Conservation (phyloP, 768 basidiomycete species). For the Auricularia cornea region DNA sequence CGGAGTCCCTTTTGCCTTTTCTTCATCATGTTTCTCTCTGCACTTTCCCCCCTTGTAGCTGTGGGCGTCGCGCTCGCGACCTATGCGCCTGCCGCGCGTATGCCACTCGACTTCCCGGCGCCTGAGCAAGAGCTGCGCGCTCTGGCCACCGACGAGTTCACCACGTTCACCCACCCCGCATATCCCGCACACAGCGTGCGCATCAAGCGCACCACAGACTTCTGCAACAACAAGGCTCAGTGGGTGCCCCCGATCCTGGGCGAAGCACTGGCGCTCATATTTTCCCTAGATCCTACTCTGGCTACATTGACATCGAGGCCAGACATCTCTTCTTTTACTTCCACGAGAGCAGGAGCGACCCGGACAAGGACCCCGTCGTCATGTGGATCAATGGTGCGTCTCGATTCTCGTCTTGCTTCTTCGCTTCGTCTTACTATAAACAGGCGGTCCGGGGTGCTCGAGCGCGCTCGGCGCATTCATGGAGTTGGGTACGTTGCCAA, state of each 20-base stretch:
- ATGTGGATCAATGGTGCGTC: constrained; percentile 20
- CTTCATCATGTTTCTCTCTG: too few relatives aligned
- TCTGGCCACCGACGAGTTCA: constrained; percentile 10
- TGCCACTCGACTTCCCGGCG: neutral
- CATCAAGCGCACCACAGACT: constrained; percentile 32
- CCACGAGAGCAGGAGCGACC: constrained; percentile 19
- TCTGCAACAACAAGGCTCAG: constrained; percentile 26
- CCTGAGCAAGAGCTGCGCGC: neutral
- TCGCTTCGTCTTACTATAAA: neutral
- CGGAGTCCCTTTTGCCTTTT: too few relatives aligned
- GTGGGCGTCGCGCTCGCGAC: too few relatives aligned
- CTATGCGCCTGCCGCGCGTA: neutral
- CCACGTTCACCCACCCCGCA: constrained; percentile 8
- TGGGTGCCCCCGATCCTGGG: neutral
- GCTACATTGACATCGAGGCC: constrained; percentile 11
- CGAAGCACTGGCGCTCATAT: neutral
- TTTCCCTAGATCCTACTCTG: constrained; percentile 5
- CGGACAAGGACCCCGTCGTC: constrained; percentile 18
- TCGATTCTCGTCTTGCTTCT: neutral
- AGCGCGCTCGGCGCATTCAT: constrained; percentile 17
- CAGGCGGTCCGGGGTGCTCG: constrained; percentile 34
- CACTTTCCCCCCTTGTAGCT: too few relatives aligned
- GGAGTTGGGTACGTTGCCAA: constrained; percentile 16
- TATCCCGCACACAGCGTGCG: constrained; percentile 25
- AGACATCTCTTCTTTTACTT: constrained; percentile 16